Evolutionary conservation across 306 rosid species (phyloP).

Genomic region (Gleditsia sinensis): DNA sequence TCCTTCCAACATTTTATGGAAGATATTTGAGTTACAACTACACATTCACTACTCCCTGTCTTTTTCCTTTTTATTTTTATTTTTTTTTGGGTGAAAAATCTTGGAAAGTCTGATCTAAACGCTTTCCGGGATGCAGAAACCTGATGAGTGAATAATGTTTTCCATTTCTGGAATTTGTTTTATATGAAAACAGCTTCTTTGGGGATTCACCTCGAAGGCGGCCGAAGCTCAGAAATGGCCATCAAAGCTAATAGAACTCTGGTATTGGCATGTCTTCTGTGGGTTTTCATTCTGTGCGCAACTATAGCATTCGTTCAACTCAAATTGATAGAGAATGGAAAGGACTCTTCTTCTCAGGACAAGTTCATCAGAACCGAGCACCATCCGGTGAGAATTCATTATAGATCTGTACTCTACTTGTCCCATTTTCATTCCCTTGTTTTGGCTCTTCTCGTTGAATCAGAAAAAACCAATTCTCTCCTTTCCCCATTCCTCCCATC

Average conservation of each 20-base stretch:
- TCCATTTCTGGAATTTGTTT: not conserved
- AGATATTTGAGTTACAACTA: too few species aligned
- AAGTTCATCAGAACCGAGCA: constrained; percentile 11
- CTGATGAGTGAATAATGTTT: not conserved
- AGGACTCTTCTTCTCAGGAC: not conserved
- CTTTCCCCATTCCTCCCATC: not conserved
- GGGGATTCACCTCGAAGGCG: not conserved
- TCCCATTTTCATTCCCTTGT: not conserved
- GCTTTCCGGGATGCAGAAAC: too few species aligned
- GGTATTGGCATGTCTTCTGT: constrained; percentile 1
- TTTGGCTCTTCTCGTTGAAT: too few species aligned
- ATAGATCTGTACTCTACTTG: not conserved
- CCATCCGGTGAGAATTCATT: not conserved
- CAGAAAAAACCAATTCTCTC: constrained; percentile 6
- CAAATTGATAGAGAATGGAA: constrained; percentile 36
- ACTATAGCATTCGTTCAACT: constrained; percentile 50
- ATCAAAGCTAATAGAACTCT: not conserved
- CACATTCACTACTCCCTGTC: too few species aligned
- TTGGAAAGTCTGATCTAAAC: not conserved
- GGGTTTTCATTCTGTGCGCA: constrained; percentile 37
- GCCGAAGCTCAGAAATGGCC: constrained; percentile 11
- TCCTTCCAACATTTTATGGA: too few species aligned
- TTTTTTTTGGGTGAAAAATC: not conserved
- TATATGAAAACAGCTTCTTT: not conserved
- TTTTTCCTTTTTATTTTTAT: too few species aligned